Conservation (phyloP, 108 stramenopile species). For the Cyclotella cryptica region DNA sequence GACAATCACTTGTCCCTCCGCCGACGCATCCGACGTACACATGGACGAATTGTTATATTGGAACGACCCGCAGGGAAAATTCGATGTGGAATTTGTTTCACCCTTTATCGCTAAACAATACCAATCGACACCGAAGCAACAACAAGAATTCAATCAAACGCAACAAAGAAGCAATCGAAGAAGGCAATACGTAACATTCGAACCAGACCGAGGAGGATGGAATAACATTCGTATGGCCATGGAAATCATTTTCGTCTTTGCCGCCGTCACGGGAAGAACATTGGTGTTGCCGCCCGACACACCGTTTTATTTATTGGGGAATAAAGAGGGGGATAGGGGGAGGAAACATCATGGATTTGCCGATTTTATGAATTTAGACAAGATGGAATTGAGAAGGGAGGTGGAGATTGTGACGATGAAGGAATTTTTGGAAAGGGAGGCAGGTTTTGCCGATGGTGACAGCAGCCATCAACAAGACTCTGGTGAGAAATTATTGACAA, state of each 20-base stretch:
- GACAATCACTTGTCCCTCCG: conserved; percentile 50
- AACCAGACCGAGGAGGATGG: conserved; percentile 83
- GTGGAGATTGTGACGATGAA: conserved; percentile 65
- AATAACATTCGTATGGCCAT: conserved; percentile 87
- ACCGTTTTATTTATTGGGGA: conserved; percentile 81
- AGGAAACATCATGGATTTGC: conserved; percentile 49
- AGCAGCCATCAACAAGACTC: too few relatives aligned
- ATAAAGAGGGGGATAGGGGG: not conserved
- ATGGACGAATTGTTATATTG: conserved; percentile 80
- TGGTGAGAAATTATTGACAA: conserved; percentile 14
- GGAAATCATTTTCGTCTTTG: conserved; percentile 85
- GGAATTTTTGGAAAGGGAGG: conserved; percentile 64
- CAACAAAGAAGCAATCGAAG: not conserved
- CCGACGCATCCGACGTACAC: conserved; percentile 30
- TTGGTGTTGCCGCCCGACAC: conserved; percentile 87
- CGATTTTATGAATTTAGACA: conserved; percentile 54
- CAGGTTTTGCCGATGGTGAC: not conserved
- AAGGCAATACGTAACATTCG: conserved; percentile 66
- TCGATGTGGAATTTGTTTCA: conserved; percentile 58
- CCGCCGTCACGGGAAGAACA: conserved; percentile 84
- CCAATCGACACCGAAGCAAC: not conserved
- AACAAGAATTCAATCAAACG: too few relatives aligned
- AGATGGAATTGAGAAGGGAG: conserved; percentile 41
- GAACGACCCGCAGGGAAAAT: conserved; percentile 77
- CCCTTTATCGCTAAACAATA: conserved; percentile 54